Conservation (phyloP, 306 rosid genomes). For the Sesbania bispinosa region DNA sequence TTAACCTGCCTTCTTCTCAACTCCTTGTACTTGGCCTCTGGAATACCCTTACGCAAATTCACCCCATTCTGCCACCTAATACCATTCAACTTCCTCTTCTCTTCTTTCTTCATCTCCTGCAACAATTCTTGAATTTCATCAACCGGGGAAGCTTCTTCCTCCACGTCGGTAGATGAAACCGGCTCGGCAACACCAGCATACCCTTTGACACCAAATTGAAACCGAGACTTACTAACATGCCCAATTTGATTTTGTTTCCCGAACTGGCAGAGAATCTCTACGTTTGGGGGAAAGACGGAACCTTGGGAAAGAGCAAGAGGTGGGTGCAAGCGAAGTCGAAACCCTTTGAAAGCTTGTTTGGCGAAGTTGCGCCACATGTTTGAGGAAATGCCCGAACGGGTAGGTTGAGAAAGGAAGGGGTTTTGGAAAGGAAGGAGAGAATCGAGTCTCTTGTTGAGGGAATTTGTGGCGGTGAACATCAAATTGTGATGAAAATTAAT, state of each 20-base stretch:
- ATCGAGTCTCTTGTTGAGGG: conserved; percentile 28
- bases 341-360: conserved; percentile 39
- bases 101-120: conserved; percentile 52
- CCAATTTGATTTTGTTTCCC: conserved; percentile 20
- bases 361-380: conserved; percentile 65
- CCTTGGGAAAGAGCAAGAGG: conserved; percentile 24
- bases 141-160: conserved; percentile 51
- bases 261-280: neutral
- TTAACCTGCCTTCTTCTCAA: conserved; percentile 72
- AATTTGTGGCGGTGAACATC: conserved; percentile 41
- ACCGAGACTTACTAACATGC: neutral
- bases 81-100: conserved; percentile 24
- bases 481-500: conserved; percentile 20
- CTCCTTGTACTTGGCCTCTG: conserved; percentile 35
- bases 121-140: conserved; percentile 50
- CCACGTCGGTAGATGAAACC: conserved; percentile 61
- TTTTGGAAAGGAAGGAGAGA: neutral
- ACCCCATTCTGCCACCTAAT: conserved; percentile 24
- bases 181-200: conserved; percentile 68
- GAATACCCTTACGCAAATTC: conserved; percentile 36
- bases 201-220: conserved; percentile 39
- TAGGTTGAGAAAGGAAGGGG: neutral
- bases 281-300: neutral
- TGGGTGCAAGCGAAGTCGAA: conserved; percentile 22
- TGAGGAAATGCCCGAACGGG: conserved; percentile 45